Percentiles rank a stretch among this genome's conserved stretches.
Conservation (phyloP, 2,329 filamentous ascomycete species). For the Penicillium psychrosexuale region DNA sequence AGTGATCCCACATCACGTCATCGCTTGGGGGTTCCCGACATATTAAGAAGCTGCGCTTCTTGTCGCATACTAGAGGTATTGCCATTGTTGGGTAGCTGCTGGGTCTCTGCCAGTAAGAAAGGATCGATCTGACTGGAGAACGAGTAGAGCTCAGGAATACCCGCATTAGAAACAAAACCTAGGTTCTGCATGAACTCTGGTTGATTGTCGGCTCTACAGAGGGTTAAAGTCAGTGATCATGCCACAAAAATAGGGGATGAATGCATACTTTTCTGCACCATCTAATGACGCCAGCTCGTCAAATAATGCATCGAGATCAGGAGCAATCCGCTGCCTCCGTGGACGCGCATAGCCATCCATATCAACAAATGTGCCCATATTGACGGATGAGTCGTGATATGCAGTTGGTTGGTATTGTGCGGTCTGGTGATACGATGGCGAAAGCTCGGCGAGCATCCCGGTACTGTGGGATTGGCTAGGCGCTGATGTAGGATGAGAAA, state of each 20-base stretch:
- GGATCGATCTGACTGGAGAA: conserved; percentile 36
- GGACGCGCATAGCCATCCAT: conserved; percentile 30
- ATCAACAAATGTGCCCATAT: conserved; percentile 28
- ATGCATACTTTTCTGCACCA: conserved; percentile 47
- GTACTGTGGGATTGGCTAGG: conserved; percentile 18
- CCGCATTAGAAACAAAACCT: conserved; percentile 37
- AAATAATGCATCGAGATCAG: conserved; percentile 51
- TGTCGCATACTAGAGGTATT: conserved; percentile 16
- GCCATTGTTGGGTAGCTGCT: conserved; percentile 24
- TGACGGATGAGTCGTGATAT: conserved; percentile 30
- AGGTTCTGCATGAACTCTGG: conserved; percentile 42
- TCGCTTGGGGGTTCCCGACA: conserved; percentile 16
- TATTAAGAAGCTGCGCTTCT: conserved; percentile 21
- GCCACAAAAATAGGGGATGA: not conserved
- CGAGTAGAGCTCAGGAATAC: conserved; percentile 37
- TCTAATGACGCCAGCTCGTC: conserved; percentile 59
- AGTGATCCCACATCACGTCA: conserved; percentile 1
- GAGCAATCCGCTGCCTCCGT: conserved; percentile 33
- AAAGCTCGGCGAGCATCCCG: conserved; percentile 22
- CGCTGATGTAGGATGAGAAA: conserved; percentile 19
- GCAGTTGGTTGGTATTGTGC: conserved; percentile 26
- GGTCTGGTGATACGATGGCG: conserved; percentile 22
- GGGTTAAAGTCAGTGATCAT: conserved; percentile 10
- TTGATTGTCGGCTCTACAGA: conserved; percentile 31
- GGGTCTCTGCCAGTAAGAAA: conserved; percentile 32